phyloP scores from a whole-genome alignment of 257 asterid genomes.

The Nicotiana tabacum region DNA sequence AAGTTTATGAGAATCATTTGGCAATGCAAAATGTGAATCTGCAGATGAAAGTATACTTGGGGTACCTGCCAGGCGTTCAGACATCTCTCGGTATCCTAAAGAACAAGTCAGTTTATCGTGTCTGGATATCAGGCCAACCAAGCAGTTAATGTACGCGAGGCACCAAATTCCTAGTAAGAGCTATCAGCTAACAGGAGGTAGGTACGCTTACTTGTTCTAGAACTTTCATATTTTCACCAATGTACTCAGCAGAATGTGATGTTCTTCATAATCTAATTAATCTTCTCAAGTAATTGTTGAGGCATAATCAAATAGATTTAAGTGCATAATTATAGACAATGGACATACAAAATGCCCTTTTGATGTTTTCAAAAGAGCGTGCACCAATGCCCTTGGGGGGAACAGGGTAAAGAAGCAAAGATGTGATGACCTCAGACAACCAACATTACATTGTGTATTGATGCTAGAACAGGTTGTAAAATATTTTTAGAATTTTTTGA shows the following conservation, averaged over 20 bases:
- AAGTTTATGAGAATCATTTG: background rate
- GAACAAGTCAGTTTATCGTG: background rate
- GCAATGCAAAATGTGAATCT: background rate
- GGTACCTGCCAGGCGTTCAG: background rate
- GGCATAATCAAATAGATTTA: background rate
- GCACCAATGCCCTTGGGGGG: background rate
- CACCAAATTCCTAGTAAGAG: background rate
- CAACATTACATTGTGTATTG: background rate
- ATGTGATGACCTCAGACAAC: background rate
- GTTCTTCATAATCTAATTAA: background rate
- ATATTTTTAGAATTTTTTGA: background rate
- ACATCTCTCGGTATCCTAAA: background rate
- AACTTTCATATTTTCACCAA: background rate
- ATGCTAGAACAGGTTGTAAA: background rate
- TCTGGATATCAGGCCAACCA: background rate
- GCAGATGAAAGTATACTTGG: background rate
- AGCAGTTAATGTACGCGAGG: background rate
- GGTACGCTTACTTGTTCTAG: background rate
- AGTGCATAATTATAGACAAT: no score
- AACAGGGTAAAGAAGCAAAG: background rate
- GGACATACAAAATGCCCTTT: background rate
- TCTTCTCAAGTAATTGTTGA: background rate
- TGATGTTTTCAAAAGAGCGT: background rate
- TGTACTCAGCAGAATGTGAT: background rate
- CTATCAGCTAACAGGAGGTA: background rate